A percentile compares a stretch with the other conserved stretches of the same genome.
Evolutionary conservation across 345 rosid genomes (phyloP).

Genomic region (Noccaea caerulescens): DNA sequence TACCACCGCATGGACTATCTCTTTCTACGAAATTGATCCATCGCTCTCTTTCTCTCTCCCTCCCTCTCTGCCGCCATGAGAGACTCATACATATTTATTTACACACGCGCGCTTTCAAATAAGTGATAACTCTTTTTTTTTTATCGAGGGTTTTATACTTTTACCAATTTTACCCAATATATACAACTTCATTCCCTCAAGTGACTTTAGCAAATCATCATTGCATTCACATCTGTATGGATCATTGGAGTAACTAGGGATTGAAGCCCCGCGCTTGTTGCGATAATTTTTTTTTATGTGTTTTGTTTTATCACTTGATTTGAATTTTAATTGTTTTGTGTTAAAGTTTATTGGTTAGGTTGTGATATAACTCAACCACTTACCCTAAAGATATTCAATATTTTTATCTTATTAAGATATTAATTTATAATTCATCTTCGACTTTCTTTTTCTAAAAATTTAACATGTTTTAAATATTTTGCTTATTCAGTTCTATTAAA

Average conservation of each 20-base stretch:
- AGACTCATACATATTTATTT: constrained; percentile 4
- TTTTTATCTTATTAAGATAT: too few species aligned
- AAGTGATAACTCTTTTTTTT: constrained; percentile 6
- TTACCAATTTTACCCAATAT: constrained; percentile 20
- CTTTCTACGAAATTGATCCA: constrained; percentile 44
- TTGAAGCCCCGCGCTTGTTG: too few species aligned
- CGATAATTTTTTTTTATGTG: too few species aligned
- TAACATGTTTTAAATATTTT: too few species aligned
- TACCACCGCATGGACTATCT: constrained; percentile 46
- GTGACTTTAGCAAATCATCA: constrained; percentile 23
- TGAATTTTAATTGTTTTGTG: too few species aligned
- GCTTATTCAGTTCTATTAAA: too few species aligned
- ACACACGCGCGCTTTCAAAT: constrained; percentile 7
- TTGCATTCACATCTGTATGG: constrained; percentile 6
- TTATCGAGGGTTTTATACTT: constrained; percentile 14
- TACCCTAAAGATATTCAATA: too few species aligned
- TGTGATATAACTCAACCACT: too few species aligned
- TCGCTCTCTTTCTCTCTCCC: constrained; percentile 47
- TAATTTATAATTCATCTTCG: too few species aligned
- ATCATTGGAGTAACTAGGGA: not conserved
- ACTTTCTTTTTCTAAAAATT: too few species aligned
- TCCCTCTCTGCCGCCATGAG: constrained; percentile 53
- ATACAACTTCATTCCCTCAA: constrained; percentile 30
- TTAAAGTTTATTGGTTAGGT: too few species aligned
- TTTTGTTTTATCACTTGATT: too few species aligned